Base-by-base conservation (phyloP, 768 basidiomycete species). In the Lactarius evosmus region DNA sequence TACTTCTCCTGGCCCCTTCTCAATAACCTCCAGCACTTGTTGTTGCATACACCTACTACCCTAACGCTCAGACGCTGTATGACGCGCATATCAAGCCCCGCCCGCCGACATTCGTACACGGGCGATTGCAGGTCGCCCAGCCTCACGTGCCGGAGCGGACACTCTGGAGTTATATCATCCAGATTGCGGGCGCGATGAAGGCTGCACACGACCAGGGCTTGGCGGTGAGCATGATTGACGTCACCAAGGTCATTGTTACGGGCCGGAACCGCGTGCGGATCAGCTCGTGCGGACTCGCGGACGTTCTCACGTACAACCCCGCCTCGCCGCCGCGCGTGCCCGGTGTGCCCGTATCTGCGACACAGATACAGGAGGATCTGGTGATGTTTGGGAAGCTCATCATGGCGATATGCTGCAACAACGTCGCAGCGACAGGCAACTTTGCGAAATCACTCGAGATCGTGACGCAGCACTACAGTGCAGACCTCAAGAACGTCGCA, bases 111-210 rank as follows among this genome's bases (percentile, higher is more conserved):
- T 77, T 73, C 58, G 69, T 75, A 57, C 72, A 72, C 65, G 77
- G 73, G 32, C 78, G 76, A 51, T 71, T 75, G 8, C 74, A 73
- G 49, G 74, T 76, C 17, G 78, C 78, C 38, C 56, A 66, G 2
- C 59, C 63, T 17, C 65, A 60, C 36, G 76, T 98, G 25, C 81
- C 89, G 0, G 97, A 99, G 73, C 80, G 87, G 19, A 85, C 87
- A 0, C 72, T 99, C 3, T 99, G 97, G 97, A 88, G 89, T 3
- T 98, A 95, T 71, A 85, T 97, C 54, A 82, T 93, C 25, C 97
- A 99, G 74, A 85, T 98, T 61, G 87, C 89, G 5, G 87, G 83
- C 65, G 95, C 92, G 1, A 85, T 98, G 74, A 93, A 89, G 75
- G 84, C 83, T 51, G 87, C 91, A 0, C 97, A 99, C 72, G 87